These are phyloP conservation scores for Mycena metata DNA, from an alignment of 768 basidiomycete genomes.

Conservation along the genomic window DNA sequence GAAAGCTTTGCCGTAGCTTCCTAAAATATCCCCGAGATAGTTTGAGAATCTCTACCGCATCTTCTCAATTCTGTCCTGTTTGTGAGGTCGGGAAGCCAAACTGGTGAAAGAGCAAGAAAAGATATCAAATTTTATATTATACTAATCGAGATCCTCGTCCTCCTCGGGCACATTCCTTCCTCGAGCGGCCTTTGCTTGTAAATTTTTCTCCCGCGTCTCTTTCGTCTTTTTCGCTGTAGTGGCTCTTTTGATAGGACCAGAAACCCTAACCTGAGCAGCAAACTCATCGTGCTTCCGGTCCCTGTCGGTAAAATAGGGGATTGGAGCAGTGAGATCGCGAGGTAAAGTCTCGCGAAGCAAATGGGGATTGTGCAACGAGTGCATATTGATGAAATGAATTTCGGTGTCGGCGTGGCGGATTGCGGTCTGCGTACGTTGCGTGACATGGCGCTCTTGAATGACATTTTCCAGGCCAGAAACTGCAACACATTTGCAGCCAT, in stretches of 20 bases:
- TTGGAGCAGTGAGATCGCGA: neutral
- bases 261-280: conserved; percentile 3
- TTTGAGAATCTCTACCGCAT: no score
- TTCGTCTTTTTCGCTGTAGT: neutral
- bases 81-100: no score
- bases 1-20: neutral
- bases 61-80: no score
- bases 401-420: neutral
- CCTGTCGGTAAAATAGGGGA: neutral
- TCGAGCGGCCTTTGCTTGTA: no score
- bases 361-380: conserved; percentile 7
- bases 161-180: conserved; percentile 1
- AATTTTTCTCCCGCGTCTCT: conserved; percentile 4
- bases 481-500: neutral
- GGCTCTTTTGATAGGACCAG: neutral
- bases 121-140: neutral
- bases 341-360: conserved; percentile 1
- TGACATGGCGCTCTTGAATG: neutral
- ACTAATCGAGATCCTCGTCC: neutral
- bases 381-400: conserved; percentile 5
- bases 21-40: neutral
- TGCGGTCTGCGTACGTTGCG: neutral
- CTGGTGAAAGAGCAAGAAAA: no score
- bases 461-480: neutral
- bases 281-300: neutral